Evolutionary conservation across 495 filamentous ascomycete species (phyloP), one percentile per base, ranked within the genome.

Genomic region (Xylaria scruposa): DNA sequence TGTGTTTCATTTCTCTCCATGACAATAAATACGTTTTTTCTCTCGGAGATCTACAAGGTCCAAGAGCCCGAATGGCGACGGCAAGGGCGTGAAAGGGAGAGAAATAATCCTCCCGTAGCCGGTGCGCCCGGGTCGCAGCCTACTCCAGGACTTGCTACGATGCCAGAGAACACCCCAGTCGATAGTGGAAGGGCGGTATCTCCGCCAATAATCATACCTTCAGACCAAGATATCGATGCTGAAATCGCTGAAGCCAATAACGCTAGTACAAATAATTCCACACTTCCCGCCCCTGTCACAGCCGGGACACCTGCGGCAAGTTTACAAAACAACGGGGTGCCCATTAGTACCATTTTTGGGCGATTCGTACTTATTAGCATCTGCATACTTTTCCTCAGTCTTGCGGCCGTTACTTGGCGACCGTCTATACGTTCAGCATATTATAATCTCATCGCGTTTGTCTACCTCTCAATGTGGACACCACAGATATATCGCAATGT

Each of bases 401-500:
- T 95, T 9, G 90, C 94, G 76, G 90, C 91, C 13, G 86, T 90
- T 9, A 88, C 93, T 6, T 95, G 95, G 89, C 90, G 94, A 5
- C 82, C 87, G 8, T 81, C 85, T n/a, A 77, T 91, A 36, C 91
- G 95, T 42, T 85, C 88, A 4, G 81, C 87, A 44, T 97, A 95
- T 82, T 86, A 91, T 73, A 91, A 94, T 78, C 70, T 82, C 4
- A 76, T 97, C 5, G 81, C 88, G 29, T 88, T 93, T 72, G 70
- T 88, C 71, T 97, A 97, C 73, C 88, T 97, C 40, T 97, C 94
- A 26, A 92, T 97, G 78, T 98, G 95, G 95, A 72, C 88, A 0
- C 96, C 96, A 0, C 96, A 99, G 78, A 94, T 98, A 74, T 89
- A 91, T 74, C 91, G 96, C 56, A 99, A 99, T 81, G 83, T 94